Conservation (phyloP, 2,329 filamentous ascomycete genomes). For the Beauveria sp. region DNA sequence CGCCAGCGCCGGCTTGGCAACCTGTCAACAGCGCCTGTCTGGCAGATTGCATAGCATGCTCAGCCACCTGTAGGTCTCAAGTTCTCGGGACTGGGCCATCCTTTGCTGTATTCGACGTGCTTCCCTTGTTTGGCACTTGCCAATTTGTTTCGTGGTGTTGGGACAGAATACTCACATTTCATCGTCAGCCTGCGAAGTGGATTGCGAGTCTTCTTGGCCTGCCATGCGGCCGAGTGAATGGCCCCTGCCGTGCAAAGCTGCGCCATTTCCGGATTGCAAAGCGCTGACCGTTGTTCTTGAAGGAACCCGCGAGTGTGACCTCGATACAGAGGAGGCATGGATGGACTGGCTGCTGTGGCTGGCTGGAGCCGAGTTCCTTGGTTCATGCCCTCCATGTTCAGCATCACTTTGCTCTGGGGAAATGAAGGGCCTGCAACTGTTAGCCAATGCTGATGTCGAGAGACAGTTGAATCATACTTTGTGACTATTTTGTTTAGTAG, state of each 20-base stretch:
- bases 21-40: neutral
- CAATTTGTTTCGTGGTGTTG: neutral
- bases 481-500: neutral
- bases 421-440: conserved; percentile 21
- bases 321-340: conserved; percentile 39
- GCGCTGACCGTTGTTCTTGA: conserved; percentile 45
- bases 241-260: conserved; percentile 13
- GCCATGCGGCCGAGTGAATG: neutral
- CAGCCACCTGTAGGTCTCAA: neutral
- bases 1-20: neutral
- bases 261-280: conserved; percentile 21
- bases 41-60: neutral
- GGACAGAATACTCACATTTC: neutral
- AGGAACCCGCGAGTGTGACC: conserved; percentile 44
- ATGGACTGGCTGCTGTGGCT: conserved; percentile 47
- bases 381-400: neutral
- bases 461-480: neutral
- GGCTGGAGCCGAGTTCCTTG: conserved; percentile 37
- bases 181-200: neutral
- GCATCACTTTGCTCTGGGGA: conserved; percentile 20
- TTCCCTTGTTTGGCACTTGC: neutral
- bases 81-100: neutral
- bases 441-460: neutral
- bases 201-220: neutral
- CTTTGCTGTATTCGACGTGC: neutral